Evolutionary conservation across 2,329 filamentous ascomycete species (phyloP).

Genomic region (Pyricularia pennisetigena): DNA sequence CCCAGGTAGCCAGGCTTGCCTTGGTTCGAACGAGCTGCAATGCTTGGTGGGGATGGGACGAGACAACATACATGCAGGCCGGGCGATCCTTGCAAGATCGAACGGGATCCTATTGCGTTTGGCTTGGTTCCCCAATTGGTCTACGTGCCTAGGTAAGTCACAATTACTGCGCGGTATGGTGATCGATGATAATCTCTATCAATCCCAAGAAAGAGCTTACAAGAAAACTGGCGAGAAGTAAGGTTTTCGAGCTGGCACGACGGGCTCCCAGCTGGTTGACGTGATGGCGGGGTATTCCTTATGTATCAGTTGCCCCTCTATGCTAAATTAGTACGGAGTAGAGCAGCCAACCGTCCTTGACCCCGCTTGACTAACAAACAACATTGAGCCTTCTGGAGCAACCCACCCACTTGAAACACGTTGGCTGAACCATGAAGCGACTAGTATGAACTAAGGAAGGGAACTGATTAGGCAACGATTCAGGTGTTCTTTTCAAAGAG

Average conservation of each 20-base stretch:
- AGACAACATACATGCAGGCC: background rate
- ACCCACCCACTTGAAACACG: background rate
- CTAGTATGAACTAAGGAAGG: background rate
- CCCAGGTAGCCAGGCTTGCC: background rate
- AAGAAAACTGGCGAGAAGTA: background rate
- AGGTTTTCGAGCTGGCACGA: background rate
- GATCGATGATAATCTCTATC: background rate
- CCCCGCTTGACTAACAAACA: background rate
- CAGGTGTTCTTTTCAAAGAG: background rate
- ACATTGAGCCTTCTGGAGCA: background rate
- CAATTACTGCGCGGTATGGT: background rate
- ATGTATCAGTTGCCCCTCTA: background rate
- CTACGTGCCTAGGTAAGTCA: background rate
- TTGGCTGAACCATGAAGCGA: background rate
- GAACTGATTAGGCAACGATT: too few relatives aligned
- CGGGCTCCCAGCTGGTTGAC: background rate
- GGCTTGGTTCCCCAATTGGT: background rate
- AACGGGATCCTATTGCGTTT: background rate
- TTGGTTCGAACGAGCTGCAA: background rate
- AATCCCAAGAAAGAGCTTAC: background rate
- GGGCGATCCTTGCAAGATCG: background rate
- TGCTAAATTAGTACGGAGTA: background rate
- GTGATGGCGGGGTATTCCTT: background rate
- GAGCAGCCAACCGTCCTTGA: background rate
- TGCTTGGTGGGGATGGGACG: background rate